Conservation (phyloP, 495 filamentous ascomycete genomes). For the Xylaria scruposa region DNA sequence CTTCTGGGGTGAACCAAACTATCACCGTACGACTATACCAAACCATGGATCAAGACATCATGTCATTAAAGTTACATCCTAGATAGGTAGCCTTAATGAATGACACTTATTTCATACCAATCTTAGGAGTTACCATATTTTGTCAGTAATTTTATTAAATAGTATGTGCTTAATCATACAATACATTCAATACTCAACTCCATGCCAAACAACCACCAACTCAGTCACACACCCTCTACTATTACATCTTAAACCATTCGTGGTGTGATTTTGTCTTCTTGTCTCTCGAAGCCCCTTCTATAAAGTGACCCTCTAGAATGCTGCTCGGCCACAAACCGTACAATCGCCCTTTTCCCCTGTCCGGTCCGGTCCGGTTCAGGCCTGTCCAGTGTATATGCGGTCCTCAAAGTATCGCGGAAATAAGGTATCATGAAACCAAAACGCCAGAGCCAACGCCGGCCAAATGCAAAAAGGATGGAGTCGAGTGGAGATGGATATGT, state of each 20-base stretch:
- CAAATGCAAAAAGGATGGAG: conserved; percentile 26
- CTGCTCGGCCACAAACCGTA: neutral
- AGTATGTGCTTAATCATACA: conserved; percentile 9
- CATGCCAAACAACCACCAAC: neutral
- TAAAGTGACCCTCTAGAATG: conserved; percentile 17
- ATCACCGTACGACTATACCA: neutral
- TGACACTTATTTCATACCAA: neutral
- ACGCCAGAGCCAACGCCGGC: conserved; percentile 31
- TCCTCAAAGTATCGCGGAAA: neutral
- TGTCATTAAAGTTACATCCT: neutral
- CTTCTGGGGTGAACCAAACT: neutral
- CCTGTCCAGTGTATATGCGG: neutral
- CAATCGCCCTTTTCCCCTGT: neutral
- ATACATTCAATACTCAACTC: neutral
- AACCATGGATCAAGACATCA: neutral
- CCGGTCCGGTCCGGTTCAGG: conserved; percentile 11
- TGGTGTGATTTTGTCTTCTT: neutral
- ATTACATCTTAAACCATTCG: neutral
- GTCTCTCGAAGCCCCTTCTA: conserved; percentile 11
- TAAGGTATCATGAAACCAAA: conserved; percentile 30
- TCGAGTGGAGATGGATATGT: conserved; percentile 20
- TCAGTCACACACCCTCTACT: neutral
- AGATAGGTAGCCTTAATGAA: neutral
- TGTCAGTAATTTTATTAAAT: neutral
- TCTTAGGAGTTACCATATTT: no score